These are phyloP conservation scores for Tricholoma hemisulphureum DNA, from an alignment of 768 basidiomycete species.

Conservation along the genomic window DNA sequence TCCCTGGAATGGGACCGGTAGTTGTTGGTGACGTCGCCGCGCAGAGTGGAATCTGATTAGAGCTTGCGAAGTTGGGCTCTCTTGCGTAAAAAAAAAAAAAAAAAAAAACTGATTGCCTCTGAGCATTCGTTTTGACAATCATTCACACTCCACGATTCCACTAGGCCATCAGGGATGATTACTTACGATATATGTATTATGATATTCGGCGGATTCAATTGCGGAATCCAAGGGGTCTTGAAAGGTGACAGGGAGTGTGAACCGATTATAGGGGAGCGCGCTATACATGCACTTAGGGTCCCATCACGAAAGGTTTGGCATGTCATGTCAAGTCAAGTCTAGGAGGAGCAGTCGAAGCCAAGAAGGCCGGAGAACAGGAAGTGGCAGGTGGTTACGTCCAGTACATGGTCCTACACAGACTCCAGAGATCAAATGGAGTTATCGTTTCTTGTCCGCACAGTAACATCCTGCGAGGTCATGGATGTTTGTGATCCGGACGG, in stretches of 20 bases:
- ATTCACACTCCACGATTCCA: slow-evolving; percentile 10
- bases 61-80: too few species aligned
- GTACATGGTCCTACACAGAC: not conserved
- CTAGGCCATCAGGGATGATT: slow-evolving; percentile 6
- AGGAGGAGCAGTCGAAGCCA: slow-evolving; percentile 5
- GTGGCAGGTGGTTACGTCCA: not conserved
- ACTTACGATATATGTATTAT: not conserved
- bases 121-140: slow-evolving; percentile 7
- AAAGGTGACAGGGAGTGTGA: slow-evolving; percentile 6
- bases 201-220: slow-evolving; percentile 10
- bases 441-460: not conserved
- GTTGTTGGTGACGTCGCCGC: too few species aligned
- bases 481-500: slow-evolving; percentile 6
- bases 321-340: slow-evolving; percentile 20
- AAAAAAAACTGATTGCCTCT: not conserved
- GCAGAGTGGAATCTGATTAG: too few species aligned
- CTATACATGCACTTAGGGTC: not conserved
- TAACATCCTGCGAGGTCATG: not conserved
- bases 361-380: not conserved
- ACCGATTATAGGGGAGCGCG: not conserved
- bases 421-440: not conserved
- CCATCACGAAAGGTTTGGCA: slow-evolving; percentile 18
- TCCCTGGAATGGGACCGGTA: not conserved
- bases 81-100: too few species aligned
- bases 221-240: not conserved